phyloP scores from a whole-genome alignment of 257 asterid species.

The Primulina huaijiensis region DNA sequence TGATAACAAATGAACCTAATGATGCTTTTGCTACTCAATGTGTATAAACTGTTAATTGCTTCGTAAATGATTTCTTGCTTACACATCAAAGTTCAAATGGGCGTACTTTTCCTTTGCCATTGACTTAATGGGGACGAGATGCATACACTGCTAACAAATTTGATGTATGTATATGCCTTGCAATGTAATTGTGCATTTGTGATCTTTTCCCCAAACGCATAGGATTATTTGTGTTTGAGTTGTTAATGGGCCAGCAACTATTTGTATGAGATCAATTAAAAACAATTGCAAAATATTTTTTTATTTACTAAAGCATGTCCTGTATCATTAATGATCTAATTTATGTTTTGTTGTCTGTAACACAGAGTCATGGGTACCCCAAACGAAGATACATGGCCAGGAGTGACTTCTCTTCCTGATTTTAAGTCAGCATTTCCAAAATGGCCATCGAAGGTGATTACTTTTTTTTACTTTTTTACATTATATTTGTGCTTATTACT shows the following conservation, averaged over 20 bases:
- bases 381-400: conserved; percentile 92
- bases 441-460: conserved; percentile 74
- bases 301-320: conserved; percentile 1
- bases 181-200: not conserved
- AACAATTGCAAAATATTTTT: not conserved
- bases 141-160: not conserved
- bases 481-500: not conserved
- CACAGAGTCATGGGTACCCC: conserved; percentile 93
- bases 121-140: not conserved
- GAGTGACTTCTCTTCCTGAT: conserved; percentile 93
- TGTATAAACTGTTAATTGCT: not conserved
- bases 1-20: not conserved
- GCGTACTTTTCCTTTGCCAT: not conserved
- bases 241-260: not conserved
- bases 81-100: not conserved
- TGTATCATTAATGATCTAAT: conserved; percentile 17
- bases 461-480: not conserved
- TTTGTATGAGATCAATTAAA: not conserved
- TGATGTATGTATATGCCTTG: too few relatives aligned
- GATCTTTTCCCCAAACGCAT: not conserved
- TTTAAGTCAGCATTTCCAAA: conserved; percentile 80
- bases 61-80: not conserved
- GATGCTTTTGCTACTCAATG: conserved; percentile 3
- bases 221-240: not conserved
- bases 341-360: conserved; percentile 21